A percentile compares a stretch with the other conserved stretches of the same genome.
phyloP scores from a whole-genome alignment of 2,329 filamentous ascomycete genomes.

The Xylaria sp. region DNA sequence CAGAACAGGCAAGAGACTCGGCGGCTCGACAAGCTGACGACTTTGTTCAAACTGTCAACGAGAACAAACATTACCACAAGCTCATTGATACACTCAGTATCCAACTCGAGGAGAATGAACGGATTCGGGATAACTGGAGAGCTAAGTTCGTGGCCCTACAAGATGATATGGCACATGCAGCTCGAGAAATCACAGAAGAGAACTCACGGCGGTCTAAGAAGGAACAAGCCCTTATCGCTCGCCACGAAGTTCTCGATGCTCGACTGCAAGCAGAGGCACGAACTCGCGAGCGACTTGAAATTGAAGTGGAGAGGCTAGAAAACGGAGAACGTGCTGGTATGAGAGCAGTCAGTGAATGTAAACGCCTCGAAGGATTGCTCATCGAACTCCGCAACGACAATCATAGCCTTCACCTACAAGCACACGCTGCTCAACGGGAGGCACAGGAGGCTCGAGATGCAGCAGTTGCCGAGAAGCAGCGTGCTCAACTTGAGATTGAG shows the following conservation, averaged over 20 bases:
- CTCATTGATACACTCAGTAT: constrained; percentile 78
- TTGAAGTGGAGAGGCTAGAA: constrained; percentile 74
- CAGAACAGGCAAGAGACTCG: constrained; percentile 67
- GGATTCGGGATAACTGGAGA: constrained; percentile 84
- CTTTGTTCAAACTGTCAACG: constrained; percentile 60
- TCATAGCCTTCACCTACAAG: constrained; percentile 75
- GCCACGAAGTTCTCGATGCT: constrained; percentile 82
- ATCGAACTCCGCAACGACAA: constrained; percentile 73
- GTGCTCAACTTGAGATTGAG: constrained; percentile 30
- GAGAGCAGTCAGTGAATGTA: constrained; percentile 70
- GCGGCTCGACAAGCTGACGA: constrained; percentile 63
- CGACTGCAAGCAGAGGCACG: constrained; percentile 79
- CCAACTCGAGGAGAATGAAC: constrained; percentile 87
- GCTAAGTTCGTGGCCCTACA: constrained; percentile 86
- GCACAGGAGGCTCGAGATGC: constrained; percentile 86
- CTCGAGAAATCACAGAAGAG: constrained; percentile 83
- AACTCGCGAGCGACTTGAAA: constrained; percentile 73
- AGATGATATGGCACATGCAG: constrained; percentile 83
- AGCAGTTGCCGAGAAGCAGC: constrained; percentile 59
- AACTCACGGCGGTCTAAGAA: constrained; percentile 82
- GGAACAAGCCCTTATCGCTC: constrained; percentile 80
- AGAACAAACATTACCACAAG: constrained; percentile 79
- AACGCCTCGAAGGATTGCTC: constrained; percentile 67
- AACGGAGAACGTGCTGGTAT: constrained; percentile 72
- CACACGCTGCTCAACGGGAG: constrained; percentile 79